Evolutionary conservation across 148 eudicot species (phyloP), one percentile per base, ranked within the genome.

Genomic region (Rhododendron ferrugineum): DNA sequence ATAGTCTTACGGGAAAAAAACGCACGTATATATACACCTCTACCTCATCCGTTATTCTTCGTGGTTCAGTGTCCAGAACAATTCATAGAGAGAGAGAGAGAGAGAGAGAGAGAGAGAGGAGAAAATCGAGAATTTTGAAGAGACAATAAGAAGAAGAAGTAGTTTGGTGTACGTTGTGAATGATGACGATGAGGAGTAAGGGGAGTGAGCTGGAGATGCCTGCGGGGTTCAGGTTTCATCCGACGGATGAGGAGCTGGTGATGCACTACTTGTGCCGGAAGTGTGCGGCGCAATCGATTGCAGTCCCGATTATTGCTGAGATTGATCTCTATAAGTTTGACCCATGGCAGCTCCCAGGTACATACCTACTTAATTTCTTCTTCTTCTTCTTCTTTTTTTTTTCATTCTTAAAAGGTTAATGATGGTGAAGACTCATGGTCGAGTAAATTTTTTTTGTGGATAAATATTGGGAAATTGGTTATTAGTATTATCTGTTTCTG

Each of bases 291-390:
- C 89, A 88, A 72, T 44, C 83, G 13, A 91, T 92, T 74, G 56
- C 93, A 32, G 94, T 88, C 23, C 92, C 93, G 0, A 87, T 92
- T 40, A 92, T 92, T 44, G 90, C 93, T 50, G 94, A 92, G 76
- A 89, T 92, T 62, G 94, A 92, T 88, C 93, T 92, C 11, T 92
- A 92, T 83, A 92, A 92, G 85, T 92, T 91, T 70, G 94, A 92
- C 84, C 94, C 94, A 4, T 92, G 94, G 94, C 89, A 90, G 72
- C 90, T 92, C 3, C 94, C 94, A 70, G 94, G 94, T 92, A 86
- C 46, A 60, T 81, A 8, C 16, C 32, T 28, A 6, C 11, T 76
- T 11, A 32, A 8, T 72, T 30, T 4, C 15, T 74, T 32, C 16
- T 32, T 14, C 13, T 32, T 16, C 0, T 28, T n/a, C 28, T 6